phyloP scores from a whole-genome alignment of 2,329 filamentous ascomycete species.

The Drechmeria coniospora region DNA sequence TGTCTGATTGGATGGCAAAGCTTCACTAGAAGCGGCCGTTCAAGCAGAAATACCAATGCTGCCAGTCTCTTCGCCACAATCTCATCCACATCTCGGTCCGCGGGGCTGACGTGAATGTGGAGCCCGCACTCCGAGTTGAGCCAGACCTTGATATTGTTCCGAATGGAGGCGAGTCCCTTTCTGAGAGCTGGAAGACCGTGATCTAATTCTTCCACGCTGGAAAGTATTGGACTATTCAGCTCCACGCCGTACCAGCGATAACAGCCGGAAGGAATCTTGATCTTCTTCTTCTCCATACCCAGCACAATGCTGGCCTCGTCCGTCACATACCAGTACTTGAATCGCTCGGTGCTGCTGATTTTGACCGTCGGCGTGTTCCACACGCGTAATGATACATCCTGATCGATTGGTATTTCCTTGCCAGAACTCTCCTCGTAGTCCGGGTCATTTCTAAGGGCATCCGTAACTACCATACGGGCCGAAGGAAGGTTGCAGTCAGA shows the following conservation, averaged over 20 bases:
- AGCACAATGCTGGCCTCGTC: not conserved
- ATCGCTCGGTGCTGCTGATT: not conserved
- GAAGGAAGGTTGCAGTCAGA: conserved; percentile 7
- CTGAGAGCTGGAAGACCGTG: conserved; percentile 8
- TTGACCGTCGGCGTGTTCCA: not conserved
- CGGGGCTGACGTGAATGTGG: conserved; percentile 12
- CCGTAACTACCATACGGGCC: not conserved
- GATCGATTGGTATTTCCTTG: not conserved
- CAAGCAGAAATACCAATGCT: conserved; percentile 10
- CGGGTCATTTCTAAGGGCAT: not conserved
- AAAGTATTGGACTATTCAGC: conserved; percentile 12
- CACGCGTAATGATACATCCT: not conserved
- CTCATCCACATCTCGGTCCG: conserved; percentile 4
- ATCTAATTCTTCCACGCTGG: conserved; percentile 6
- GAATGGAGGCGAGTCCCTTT: conserved; percentile 7
- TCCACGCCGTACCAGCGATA: conserved; percentile 12
- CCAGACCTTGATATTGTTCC: conserved; percentile 8
- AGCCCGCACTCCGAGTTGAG: conserved; percentile 12
- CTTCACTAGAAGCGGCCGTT: conserved; percentile 8
- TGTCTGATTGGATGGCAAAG: conserved; percentile 10
- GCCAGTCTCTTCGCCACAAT: conserved; percentile 7
- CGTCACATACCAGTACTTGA: conserved; percentile 1
- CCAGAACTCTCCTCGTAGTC: not conserved
- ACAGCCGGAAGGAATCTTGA: conserved; percentile 1
- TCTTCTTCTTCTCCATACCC: not conserved